phyloP scores from a whole-genome alignment of 23 red algal species.

The Gracilaria caudata region DNA sequence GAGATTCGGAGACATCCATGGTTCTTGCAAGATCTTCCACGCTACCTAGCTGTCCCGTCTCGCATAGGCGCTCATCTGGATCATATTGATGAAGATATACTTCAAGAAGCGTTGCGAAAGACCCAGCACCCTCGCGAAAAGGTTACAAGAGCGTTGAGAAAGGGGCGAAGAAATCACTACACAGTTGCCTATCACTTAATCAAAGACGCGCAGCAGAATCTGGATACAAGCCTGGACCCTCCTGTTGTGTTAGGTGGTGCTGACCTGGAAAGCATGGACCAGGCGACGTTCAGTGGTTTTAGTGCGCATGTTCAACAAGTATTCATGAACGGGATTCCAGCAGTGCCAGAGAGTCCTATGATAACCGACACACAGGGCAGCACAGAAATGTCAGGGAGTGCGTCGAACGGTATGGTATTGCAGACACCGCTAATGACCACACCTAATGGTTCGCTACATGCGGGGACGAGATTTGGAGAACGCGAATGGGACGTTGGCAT shows the following conservation, averaged over 20 bases:
- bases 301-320: background rate
- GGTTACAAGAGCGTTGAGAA: conserved; percentile 64
- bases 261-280: conserved; percentile 5
- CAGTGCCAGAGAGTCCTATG: conserved; percentile 14
- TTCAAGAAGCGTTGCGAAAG: conserved; percentile 59
- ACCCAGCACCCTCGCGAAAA: conserved; percentile 81
- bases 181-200: conserved; percentile 91
- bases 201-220: conserved; percentile 76
- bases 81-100: conserved; percentile 71
- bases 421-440: conserved; percentile 21
- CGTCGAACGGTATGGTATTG: conserved; percentile 22
- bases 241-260: background rate
- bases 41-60: conserved; percentile 81
- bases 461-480: conserved; percentile 6
- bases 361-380: conserved; percentile 32
- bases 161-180: conserved; percentile 84
- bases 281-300: conserved; percentile 1
- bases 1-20: conserved; percentile 94
- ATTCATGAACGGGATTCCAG: background rate
- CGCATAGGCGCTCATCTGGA: conserved; percentile 50
- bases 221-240: conserved; percentile 77
- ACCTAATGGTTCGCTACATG: conserved; percentile 24
- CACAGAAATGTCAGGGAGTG: background rate
- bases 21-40: conserved; percentile 91
- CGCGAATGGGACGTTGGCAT: conserved; percentile 70